Base-by-base conservation (phyloP, 805 yeast genomes). In the Candida qinlingensis region DNA sequence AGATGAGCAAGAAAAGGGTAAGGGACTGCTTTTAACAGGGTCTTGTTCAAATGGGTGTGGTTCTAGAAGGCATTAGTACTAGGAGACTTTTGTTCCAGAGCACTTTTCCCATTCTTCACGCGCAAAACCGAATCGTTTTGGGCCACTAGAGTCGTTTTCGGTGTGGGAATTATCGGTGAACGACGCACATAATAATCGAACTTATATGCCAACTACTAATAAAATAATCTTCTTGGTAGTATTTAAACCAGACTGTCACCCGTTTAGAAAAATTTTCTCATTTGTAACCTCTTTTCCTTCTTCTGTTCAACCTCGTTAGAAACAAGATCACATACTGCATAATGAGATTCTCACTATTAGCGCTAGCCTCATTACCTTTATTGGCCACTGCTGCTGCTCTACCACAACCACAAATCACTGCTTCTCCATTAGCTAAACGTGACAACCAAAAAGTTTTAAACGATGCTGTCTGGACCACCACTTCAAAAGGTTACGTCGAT, bases 401-500 rank as follows among this genome's bases (percentile, higher is more conserved):
- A 19, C 62, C 63, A 45, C 41, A 51, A 26, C 50, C 61, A 25
- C 44, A 45, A 19, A 45, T 48, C 36, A 54, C 60, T n/a, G 52
- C 55, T 6, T 42, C 54, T n/a, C 57, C 60, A 11, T 44, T 59
- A 13, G 52, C 29, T 6, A 61, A 60, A 49, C 62, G 64, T 52
- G 45, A 38, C 35, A 45, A 53, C 41, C 55, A 59, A 50, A 45
- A 42, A 26, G 47, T 49, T 5, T 49, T 61, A 44, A 65, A 59
- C 0, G 61, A 60, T 45, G 48, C 54, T 31, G 55, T 64, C 7
- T 70, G 74, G 74, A 68, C 68, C 5, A 62, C 73, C 1, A 64
- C 69, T 7, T 63, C 69, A 28, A 54, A 62, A 1, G 50, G 45
- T 40, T 30, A 36, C 19, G 50, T 47, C 35, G 61, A 62, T 19